These are phyloP conservation scores for Pythium aristosporum DNA, from an alignment of 352 stramenopile species.

Conservation along the genomic window DNA sequence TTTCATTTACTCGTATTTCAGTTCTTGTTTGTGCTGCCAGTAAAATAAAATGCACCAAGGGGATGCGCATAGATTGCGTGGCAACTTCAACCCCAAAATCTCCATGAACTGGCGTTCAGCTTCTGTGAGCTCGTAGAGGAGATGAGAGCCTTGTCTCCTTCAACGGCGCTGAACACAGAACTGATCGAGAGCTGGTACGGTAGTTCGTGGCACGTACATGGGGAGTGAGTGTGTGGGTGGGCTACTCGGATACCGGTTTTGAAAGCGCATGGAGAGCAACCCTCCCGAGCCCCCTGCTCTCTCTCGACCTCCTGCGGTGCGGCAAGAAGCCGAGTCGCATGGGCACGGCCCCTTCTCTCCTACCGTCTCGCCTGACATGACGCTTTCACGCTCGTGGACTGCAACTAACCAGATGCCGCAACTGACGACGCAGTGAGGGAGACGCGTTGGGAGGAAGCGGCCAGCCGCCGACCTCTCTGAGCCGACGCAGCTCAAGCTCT, in stretches of 20 bases:
- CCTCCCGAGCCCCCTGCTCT: background rate
- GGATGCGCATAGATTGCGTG: background rate
- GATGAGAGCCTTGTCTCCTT: too few species aligned
- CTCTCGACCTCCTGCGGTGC: too few species aligned
- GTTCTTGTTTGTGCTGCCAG: background rate
- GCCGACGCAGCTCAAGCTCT: background rate
- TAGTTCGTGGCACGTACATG: too few species aligned
- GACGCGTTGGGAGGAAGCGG: background rate
- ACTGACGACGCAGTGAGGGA: background rate
- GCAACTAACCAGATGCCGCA: background rate
- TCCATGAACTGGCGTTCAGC: background rate
- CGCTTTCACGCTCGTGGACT: background rate
- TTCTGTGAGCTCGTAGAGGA: too few species aligned
- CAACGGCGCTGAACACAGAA: too few species aligned
- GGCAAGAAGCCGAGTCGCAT: too few species aligned
- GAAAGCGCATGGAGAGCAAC: too few species aligned
- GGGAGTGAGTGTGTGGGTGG: too few species aligned
- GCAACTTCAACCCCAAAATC: background rate
- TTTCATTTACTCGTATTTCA: slow-evolving; percentile 4
- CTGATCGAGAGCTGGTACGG: too few species aligned
- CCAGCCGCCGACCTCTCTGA: background rate
- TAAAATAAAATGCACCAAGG: too few species aligned
- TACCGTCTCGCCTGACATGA: background rate
- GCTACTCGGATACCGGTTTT: too few species aligned
- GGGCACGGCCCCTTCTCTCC: too few species aligned